Base-by-base conservation (phyloP, 2,329 filamentous ascomycete genomes). In the Hypomyces rosellus region DNA sequence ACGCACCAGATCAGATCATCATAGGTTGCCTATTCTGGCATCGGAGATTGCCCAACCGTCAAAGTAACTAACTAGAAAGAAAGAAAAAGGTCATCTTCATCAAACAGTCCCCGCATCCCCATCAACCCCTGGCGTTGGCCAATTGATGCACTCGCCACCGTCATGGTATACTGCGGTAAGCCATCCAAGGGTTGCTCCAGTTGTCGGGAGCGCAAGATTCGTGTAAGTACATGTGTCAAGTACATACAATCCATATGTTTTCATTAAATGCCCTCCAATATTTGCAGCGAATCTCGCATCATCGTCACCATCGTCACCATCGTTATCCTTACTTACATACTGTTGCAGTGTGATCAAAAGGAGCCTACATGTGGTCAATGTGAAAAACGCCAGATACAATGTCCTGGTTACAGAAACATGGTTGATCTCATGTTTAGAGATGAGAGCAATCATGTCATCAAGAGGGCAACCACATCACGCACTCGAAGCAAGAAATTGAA, bases 391-490 rank as follows among this genome's bases (percentile, higher is more conserved):
- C 69, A 74, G 51, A 69, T 75, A 47, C 52, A 63, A 63, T 81
- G 78, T 52, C 77, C 77, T 33, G 78, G 78, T 49, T 81, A 81
- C 57, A 68, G 77, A 40, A 76, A 77, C 54, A 66, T 75, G 45
- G 71, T 78, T 38, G 77, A 81, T 55, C 69, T 81, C 53, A 78
- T 81, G 69, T 81, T 81, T 56, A 73, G 77, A 39, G 75, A 81
- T 57, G 75, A 81, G 61, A 81, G 74, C 55, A 72, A 70, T 33
- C 75, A 77, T 59, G 77, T 81, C 49, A 77, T 76, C 56, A 72
- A 74, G 57, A 79, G 77, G 63, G 74, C 73, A 42, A 71, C 68
- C 47, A 69, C 61, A 22, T 56, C 60, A 16, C 61, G 61, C 47
- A 59, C 57, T 34, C 53, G 54, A 20, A 49, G 49, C 38, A 60